These are phyloP conservation scores for Diutina rugosa DNA, from an alignment of 1,139 yeast species.

Conservation along the genomic window DNA sequence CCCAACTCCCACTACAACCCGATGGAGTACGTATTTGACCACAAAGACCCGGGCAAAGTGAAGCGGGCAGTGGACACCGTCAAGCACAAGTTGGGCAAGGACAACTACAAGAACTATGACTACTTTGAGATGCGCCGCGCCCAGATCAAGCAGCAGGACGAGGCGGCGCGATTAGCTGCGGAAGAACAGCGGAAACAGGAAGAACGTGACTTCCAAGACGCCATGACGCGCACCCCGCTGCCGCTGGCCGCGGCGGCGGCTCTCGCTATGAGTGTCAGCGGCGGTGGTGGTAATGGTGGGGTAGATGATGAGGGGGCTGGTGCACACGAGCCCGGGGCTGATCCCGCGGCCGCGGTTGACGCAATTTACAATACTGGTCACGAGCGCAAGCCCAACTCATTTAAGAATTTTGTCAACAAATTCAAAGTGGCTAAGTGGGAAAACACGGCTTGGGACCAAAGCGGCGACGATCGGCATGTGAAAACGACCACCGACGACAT, in stretches of 20 bases:
- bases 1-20: conserved; percentile 25
- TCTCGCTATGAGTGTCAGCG: too few species aligned
- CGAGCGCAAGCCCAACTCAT: background rate
- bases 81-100: conserved; percentile 18
- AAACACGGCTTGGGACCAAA: background rate
- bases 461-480: background rate
- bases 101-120: conserved; percentile 23
- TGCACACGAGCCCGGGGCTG: background rate
- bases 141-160: background rate
- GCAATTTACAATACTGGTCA: background rate
- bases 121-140: conserved; percentile 12
- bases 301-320: background rate
- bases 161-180: background rate
- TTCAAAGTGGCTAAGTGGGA: background rate
- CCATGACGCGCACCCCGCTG: background rate
- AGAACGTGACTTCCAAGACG: background rate
- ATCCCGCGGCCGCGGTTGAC: background rate
- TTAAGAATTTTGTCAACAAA: background rate
- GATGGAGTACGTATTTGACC: conserved; percentile 27
- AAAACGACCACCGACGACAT: background rate
- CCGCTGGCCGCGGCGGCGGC: background rate
- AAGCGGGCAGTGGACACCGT: conserved; percentile 16
- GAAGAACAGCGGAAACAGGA: background rate
- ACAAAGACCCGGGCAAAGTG: conserved; percentile 12
- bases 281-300: background rate